Evolutionary conservation across 2,329 filamentous ascomycete genomes (phyloP).

Genomic region (Colletotrichum chlorophyti): DNA sequence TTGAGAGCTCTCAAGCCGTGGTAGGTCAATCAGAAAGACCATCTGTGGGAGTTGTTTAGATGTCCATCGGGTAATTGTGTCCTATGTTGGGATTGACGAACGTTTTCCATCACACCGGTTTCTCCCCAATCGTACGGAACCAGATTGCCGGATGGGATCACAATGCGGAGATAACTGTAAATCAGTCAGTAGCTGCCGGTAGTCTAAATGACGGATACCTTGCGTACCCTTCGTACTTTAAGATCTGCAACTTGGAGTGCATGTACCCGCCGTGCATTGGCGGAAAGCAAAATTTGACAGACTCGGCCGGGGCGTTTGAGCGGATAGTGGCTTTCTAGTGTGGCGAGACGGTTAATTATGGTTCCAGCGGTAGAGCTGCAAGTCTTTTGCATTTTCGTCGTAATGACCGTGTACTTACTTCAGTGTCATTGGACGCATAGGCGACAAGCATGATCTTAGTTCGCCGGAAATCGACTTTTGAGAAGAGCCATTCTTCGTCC

Average conservation of each 20-base stretch:
- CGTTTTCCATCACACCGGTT: conserved; percentile 83
- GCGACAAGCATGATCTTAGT: conserved; percentile 70
- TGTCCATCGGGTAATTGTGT: conserved; percentile 26
- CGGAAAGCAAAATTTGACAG: conserved; percentile 80
- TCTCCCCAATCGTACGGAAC: conserved; percentile 91
- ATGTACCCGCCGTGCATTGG: conserved; percentile 80
- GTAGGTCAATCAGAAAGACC: conserved; percentile 92
- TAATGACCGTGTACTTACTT: conserved; percentile 50
- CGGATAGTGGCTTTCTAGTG: conserved; percentile 56
- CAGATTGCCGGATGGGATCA: conserved; percentile 87
- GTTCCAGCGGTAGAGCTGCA: background rate
- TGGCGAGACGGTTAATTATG: background rate
- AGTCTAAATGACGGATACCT: background rate
- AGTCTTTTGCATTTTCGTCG: background rate
- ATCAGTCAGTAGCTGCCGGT: background rate
- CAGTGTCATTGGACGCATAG: conserved; percentile 57
- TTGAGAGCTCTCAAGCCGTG: conserved; percentile 56
- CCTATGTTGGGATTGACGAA: conserved; percentile 41
- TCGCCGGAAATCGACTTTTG: conserved; percentile 67
- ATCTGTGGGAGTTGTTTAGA: conserved; percentile 65
- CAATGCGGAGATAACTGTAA: conserved; percentile 73
- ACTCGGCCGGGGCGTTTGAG: conserved; percentile 54
- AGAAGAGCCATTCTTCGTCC: conserved; percentile 81
- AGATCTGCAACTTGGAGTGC: conserved; percentile 93
- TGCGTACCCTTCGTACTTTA: conserved; percentile 63